These are phyloP conservation scores for Fusarium scirpi DNA, from an alignment of 2,329 filamentous ascomycete genomes.

Conservation along the genomic window DNA sequence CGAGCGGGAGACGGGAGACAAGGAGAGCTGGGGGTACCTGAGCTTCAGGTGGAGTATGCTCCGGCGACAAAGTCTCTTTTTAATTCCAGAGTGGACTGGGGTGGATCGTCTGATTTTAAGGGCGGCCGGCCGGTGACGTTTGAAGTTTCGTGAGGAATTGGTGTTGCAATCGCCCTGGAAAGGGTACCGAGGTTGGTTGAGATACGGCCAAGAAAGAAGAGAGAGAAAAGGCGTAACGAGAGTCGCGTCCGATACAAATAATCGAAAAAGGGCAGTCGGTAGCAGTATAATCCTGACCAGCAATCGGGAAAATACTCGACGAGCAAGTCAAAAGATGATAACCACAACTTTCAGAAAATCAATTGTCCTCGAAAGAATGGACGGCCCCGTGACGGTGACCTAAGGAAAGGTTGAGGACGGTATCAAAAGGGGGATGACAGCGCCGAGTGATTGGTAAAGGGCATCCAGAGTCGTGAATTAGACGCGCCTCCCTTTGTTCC, in stretches of 20 bases:
- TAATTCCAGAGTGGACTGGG: slow-evolving; percentile 32
- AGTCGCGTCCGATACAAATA: slow-evolving; percentile 31
- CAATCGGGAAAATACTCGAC: slow-evolving; percentile 1
- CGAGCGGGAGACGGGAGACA: not conserved
- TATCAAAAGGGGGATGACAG: slow-evolving; percentile 34
- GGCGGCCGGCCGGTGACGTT: slow-evolving; percentile 40
- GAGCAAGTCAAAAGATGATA: slow-evolving; percentile 13
- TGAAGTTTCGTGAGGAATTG: slow-evolving; percentile 38
- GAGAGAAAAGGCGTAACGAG: slow-evolving; percentile 24
- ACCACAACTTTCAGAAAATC: slow-evolving; percentile 8
- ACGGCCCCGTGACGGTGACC: slow-evolving; percentile 35
- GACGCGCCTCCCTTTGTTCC: slow-evolving; percentile 35
- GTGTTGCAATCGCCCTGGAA: slow-evolving; percentile 16
- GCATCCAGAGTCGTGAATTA: slow-evolving; percentile 31
- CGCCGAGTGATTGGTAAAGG: slow-evolving; percentile 39
- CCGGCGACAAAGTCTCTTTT: slow-evolving; percentile 30
- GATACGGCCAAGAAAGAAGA: slow-evolving; percentile 10
- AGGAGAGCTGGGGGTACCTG: slow-evolving; percentile 19
- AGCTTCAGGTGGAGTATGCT: slow-evolving; percentile 34
- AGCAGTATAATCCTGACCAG: slow-evolving; percentile 9
- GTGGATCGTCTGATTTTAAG: slow-evolving; percentile 43
- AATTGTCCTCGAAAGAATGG: slow-evolving; percentile 32
- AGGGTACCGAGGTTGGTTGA: slow-evolving; percentile 27
- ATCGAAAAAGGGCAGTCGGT: slow-evolving; percentile 8
- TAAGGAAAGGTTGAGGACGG: slow-evolving; percentile 21